A percentile compares a stretch with the other conserved stretches of the same genome.
These are phyloP conservation scores for Cutaneotrichosporon mucoides DNA, from an alignment of 1,284 basidiomycete genomes.

Conservation along the genomic window DNA sequence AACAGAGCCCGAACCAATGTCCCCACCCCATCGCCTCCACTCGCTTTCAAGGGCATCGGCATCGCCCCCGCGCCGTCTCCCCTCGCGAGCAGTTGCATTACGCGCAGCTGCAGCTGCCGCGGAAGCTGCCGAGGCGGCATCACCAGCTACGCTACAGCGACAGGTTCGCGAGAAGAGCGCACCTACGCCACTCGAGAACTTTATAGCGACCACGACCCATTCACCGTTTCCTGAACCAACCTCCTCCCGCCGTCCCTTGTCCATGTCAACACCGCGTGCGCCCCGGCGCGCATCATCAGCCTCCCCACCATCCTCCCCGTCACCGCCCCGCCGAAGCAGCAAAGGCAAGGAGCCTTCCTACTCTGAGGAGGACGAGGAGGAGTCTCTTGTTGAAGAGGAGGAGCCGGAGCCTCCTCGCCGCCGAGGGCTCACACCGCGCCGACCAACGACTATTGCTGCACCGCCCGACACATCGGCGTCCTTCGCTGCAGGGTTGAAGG, in stretches of 20 bases:
- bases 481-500: slow-evolving; percentile 30
- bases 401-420: background rate
- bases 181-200: slow-evolving; percentile 27
- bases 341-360: no score
- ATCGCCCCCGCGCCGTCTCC: slow-evolving; percentile 10
- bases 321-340: no score
- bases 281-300: background rate
- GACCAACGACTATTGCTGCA: slow-evolving; percentile 9
- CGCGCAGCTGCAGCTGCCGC: slow-evolving; percentile 13
- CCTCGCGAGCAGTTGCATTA: slow-evolving; percentile 23
- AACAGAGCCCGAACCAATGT: background rate
- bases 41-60: background rate
- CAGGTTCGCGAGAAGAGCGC: slow-evolving; percentile 4
- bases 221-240: background rate
- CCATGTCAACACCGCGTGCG: slow-evolving; percentile 3
- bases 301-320: slow-evolving; percentile 1
- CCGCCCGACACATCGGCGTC: slow-evolving; percentile 25
- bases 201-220: slow-evolving; percentile 21
- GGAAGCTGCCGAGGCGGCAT: background rate
- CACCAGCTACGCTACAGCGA: background rate
- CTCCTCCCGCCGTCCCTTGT: background rate
- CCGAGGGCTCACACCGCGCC: background rate
- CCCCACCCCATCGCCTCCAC: background rate
- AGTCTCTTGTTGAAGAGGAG: background rate
- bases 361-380: no score